A percentile compares a stretch with the other conserved stretches of the same genome.
phyloP scores from a whole-genome alignment of 208 protist genomes.

The Trypanosoma avium region DNA sequence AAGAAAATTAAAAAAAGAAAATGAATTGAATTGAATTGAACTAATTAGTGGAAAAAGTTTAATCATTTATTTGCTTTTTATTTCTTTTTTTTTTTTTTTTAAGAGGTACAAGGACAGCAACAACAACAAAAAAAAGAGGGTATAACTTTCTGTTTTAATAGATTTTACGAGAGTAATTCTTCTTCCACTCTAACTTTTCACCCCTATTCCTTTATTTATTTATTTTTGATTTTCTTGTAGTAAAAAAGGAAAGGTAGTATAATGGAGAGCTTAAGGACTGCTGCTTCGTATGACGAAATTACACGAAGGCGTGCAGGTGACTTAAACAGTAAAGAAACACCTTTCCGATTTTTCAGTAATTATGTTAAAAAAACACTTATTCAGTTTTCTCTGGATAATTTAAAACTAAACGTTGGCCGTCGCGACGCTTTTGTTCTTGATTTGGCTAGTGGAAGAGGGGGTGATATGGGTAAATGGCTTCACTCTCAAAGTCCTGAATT shows the following conservation, averaged over 20 bases:
- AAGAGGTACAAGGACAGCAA: neutral
- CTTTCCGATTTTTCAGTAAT: constrained; percentile 88
- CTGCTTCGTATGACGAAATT: constrained; percentile 70
- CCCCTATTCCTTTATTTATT: constrained; percentile 14
- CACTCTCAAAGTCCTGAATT: constrained; percentile 60
- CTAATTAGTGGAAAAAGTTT: too few species aligned
- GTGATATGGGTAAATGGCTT: constrained; percentile 90
- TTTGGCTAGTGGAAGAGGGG: constrained; percentile 77
- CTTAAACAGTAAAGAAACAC: constrained; percentile 53
- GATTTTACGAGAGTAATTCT: too few species aligned
- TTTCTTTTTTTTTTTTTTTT: constrained; percentile 25
- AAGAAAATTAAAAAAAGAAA: neutral
- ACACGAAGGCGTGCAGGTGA: constrained; percentile 52
- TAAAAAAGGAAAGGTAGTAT: neutral
- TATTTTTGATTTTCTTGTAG: neutral
- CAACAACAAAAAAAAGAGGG: too few species aligned
- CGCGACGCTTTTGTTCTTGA: constrained; percentile 54
- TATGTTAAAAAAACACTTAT: constrained; percentile 86
- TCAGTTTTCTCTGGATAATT: constrained; percentile 65
- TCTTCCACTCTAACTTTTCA: too few species aligned
- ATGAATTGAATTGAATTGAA: neutral
- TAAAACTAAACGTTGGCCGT: constrained; percentile 7
- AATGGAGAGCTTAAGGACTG: constrained; percentile 25
- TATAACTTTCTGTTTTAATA: too few species aligned
- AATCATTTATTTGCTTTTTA: neutral